phyloP scores from a whole-genome alignment of 106 monocot genomes.

The Chionographis japonica region DNA sequence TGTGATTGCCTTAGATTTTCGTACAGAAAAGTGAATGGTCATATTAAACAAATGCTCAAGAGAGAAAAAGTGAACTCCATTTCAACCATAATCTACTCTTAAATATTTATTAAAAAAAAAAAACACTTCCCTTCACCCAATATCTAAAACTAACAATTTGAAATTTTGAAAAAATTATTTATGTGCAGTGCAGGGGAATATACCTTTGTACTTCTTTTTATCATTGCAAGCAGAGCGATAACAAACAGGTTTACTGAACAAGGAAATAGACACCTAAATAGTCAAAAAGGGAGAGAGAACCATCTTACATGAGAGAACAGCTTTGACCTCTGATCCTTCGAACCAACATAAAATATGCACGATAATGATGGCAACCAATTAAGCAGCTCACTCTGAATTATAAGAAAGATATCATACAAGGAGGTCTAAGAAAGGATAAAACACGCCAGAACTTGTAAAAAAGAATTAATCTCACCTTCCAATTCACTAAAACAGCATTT shows the following conservation, averaged over 20 bases:
- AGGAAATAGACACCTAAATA: neutral
- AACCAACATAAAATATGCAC: slow-evolving; percentile 94
- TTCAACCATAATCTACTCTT: no score
- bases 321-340: slow-evolving; percentile 78
- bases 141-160: no score
- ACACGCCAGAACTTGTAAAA: slow-evolving; percentile 2
- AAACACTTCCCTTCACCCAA: no score
- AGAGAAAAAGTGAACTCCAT: no score
- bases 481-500: slow-evolving; percentile 95
- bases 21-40: no score
- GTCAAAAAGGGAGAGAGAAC: neutral
- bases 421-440: slow-evolving; percentile 1
- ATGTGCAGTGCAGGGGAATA: no score
- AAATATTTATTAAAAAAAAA: no score
- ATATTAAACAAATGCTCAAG: no score
- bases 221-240: no score
- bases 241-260: neutral
- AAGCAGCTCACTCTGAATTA: slow-evolving; percentile 76
- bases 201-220: no score
- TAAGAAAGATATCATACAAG: slow-evolving; percentile 12
- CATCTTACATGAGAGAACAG: slow-evolving; percentile 82
- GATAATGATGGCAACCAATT: slow-evolving; percentile 90
- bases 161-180: no score
- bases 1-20: no score
- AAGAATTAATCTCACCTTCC: slow-evolving; percentile 67